Conservation (phyloP, 2,329 filamentous ascomycete species). For the Furcasterigmium furcatum region DNA sequence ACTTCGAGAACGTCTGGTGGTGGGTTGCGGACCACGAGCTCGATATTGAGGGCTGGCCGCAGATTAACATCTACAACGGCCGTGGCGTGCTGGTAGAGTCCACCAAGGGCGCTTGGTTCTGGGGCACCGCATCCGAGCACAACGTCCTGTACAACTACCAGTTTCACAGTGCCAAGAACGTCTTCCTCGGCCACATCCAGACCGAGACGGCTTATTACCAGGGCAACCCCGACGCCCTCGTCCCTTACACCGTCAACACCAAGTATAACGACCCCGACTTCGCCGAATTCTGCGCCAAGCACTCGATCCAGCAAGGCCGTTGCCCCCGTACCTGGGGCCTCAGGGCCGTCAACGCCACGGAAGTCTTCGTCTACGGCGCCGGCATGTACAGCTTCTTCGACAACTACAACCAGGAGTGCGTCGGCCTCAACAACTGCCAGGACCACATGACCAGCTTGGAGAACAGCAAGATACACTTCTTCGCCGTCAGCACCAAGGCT, state of each 20-base stretch:
- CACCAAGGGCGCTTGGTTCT: slow-evolving; percentile 73
- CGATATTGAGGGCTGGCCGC: slow-evolving; percentile 63
- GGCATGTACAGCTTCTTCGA: slow-evolving; percentile 83
- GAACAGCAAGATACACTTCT: slow-evolving; percentile 59
- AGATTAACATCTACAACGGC: slow-evolving; percentile 85
- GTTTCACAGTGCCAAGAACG: slow-evolving; percentile 69
- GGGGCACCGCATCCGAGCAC: slow-evolving; percentile 70
- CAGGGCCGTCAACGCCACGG: slow-evolving; percentile 63
- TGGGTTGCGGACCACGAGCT: slow-evolving; percentile 92
- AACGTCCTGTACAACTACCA: slow-evolving; percentile 80
- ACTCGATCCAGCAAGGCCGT: slow-evolving; percentile 11
- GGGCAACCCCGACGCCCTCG: slow-evolving; percentile 70
- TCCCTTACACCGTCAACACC: slow-evolving; percentile 59
- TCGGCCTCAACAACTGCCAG: slow-evolving; percentile 67
- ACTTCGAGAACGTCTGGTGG: slow-evolving; percentile 87
- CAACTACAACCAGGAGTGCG: slow-evolving; percentile 72
- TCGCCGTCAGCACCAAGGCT: slow-evolving; percentile 72
- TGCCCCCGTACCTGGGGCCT: slow-evolving; percentile 79
- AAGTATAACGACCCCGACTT: slow-evolving; percentile 69
- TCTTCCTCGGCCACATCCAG: slow-evolving; percentile 83
- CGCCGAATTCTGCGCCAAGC: slow-evolving; percentile 44
- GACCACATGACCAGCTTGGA: slow-evolving; percentile 74
- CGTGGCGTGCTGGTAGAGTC: slow-evolving; percentile 80
- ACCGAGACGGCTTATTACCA: slow-evolving; percentile 90
- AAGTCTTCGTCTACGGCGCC: slow-evolving; percentile 68